Percentiles rank a stretch among this genome's conserved stretches.
phyloP scores from a whole-genome alignment of 352 stramenopile species.

The Phytophthora cryptogea region DNA sequence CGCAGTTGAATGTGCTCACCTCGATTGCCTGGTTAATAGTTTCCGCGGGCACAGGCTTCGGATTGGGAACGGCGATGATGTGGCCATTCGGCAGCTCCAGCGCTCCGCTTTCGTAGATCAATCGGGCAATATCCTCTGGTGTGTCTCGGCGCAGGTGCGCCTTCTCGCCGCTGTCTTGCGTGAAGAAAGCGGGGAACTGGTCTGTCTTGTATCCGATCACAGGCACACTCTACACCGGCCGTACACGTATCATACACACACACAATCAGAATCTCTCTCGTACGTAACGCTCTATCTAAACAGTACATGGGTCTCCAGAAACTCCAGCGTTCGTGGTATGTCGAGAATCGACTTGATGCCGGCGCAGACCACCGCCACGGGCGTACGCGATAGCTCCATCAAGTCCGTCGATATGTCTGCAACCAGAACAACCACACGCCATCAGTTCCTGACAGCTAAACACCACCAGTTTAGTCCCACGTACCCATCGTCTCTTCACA shows the following conservation, averaged over 20 bases:
- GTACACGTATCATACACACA: conserved; percentile 4
- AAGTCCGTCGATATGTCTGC: conserved; percentile 97
- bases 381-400: conserved; percentile 95
- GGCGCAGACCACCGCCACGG: conserved; percentile 96
- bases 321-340: conserved; percentile 96
- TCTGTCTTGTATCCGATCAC: conserved; percentile 92
- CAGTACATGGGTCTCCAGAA: conserved; percentile 93
- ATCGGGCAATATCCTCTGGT: conserved; percentile 81
- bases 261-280: neutral
- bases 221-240: conserved; percentile 86
- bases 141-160: conserved; percentile 88
- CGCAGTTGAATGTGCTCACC: conserved; percentile 23
- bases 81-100: conserved; percentile 88
- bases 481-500: conserved; percentile 92
- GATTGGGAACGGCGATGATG: conserved; percentile 90
- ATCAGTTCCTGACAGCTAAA: too few relatives aligned
- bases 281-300: neutral
- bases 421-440: too few relatives aligned
- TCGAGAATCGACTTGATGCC: conserved; percentile 99
- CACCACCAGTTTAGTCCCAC: conserved; percentile 2
- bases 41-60: conserved; percentile 77
- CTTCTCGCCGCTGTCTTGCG: conserved; percentile 87
- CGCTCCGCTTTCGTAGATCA: conserved; percentile 81
- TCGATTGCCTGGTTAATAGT: conserved; percentile 93
- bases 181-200: conserved; percentile 99